phyloP scores from a whole-genome alignment of 2,329 filamentous ascomycete genomes.

The Apiospora pterosperma region DNA sequence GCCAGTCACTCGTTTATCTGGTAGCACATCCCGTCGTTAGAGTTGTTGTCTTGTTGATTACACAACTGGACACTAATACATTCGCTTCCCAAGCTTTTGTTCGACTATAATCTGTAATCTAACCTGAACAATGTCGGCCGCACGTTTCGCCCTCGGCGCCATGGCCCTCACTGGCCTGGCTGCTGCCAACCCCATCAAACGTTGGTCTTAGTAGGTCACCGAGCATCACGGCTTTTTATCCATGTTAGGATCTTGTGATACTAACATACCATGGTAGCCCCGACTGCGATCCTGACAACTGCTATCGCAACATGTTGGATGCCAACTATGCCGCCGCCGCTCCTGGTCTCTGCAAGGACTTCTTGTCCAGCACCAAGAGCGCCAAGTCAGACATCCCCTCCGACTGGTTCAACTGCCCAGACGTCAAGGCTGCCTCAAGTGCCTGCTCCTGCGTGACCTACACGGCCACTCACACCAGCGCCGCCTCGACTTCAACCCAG shows the following conservation, averaged over 20 bases:
- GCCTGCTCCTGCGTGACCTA: not conserved
- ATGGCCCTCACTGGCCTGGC: not conserved
- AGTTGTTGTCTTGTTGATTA: not conserved
- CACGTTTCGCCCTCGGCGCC: not conserved
- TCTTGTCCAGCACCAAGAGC: not conserved
- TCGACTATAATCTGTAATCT: not conserved
- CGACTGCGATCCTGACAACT: not conserved
- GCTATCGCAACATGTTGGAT: not conserved
- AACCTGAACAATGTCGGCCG: not conserved
- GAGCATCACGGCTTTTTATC: not conserved
- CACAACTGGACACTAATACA: not conserved
- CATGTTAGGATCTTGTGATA: not conserved
- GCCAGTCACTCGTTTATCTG: conserved; percentile 2
- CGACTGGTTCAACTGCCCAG: not conserved
- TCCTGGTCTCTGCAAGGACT: not conserved
- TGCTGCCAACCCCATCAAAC: not conserved
- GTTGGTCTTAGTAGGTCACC: not conserved
- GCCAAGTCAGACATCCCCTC: not conserved
- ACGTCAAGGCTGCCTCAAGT: not conserved
- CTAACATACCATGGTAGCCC: not conserved
- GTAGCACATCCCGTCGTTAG: not conserved
- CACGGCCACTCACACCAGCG: not conserved
- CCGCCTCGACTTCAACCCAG: not conserved
- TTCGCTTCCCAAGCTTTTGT: not conserved
- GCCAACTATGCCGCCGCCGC: not conserved